Evolutionary conservation across 208 protist genomes (phyloP), one percentile per base, ranked within the genome.

Genomic region (Leishmania braziliensis): DNA sequence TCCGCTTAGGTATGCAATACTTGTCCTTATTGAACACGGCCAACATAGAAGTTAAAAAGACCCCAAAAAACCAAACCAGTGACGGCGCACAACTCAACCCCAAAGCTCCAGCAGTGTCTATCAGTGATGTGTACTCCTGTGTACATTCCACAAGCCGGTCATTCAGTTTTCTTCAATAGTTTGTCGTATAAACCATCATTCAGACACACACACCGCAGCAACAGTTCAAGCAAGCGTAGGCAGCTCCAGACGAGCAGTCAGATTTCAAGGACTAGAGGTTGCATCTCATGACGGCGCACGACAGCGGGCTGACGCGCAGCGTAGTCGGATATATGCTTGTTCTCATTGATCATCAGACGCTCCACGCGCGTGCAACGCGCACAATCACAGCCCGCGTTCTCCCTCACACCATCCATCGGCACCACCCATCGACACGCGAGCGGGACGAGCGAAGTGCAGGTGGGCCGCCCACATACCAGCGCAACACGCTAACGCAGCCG

Each of bases 301-400:
- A 53, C 79, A 60, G 79, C 73, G 53, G 53, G 79, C 79, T 65
- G 80, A 10, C 70, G 70, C 60, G 79, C 63, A 54, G 60, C 63
- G 71, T n/a, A 58, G 79, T 87, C 84, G 84, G 84, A 88, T 88
- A 90, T 90, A 90, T 89, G 85, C 87, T 90, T 90, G 84, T 90
- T 86, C 87, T 88, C 85, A 60, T 90, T 90, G 84, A 46, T 90
- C 87, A 88, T 90, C 87, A 89, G 50, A n/a, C 4, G 43, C 72
- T 29, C 60, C 3, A 26, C 53, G 12, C 43, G 50, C 39, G n/a
- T 12, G 14, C 48, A 63, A 51, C 65, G 18, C 33, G 39, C 77
- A 68, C 56, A 18, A 51, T 66, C 76, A n/a, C 23, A 50, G 58
- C 62, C 78, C 14, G 33, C 51, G 69, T 66, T 84, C 81, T 84